Percentiles rank a stretch among this genome's conserved stretches.
Conservation (phyloP, 495 filamentous ascomycete genomes). For the Penicillium roqueforti region DNA sequence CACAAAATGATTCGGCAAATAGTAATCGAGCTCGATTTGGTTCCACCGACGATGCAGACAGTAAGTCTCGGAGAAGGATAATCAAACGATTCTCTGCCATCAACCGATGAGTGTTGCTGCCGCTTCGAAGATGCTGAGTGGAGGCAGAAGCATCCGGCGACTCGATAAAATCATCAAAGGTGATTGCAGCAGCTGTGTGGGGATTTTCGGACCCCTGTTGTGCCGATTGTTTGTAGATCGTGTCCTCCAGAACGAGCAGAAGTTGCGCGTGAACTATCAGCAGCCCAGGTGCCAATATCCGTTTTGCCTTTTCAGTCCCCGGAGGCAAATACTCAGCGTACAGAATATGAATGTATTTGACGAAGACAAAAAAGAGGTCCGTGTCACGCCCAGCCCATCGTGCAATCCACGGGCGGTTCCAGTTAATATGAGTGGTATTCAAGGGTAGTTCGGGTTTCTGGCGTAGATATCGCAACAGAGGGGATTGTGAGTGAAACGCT, state of each 20-base stretch:
- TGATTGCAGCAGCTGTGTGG: constrained; percentile 56
- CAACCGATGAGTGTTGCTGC: constrained; percentile 62
- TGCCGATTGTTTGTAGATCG: constrained; percentile 65
- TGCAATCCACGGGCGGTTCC: constrained; percentile 81
- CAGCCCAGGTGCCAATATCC: constrained; percentile 68
- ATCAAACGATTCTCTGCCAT: constrained; percentile 94
- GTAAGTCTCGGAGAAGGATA: constrained; percentile 78
- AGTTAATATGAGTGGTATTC: constrained; percentile 66
- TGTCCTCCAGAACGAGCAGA: constrained; percentile 74
- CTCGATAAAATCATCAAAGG: constrained; percentile 71
- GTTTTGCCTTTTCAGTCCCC: constrained; percentile 59
- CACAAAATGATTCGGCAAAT: constrained; percentile 76
- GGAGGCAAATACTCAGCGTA: constrained; percentile 73
- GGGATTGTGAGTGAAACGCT: constrained; percentile 63
- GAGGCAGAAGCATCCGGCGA: constrained; percentile 66
- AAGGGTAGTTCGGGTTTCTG: constrained; percentile 64
- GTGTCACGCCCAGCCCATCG: constrained; percentile 89
- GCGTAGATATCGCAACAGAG: constrained; percentile 61
- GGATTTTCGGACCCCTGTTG: constrained; percentile 50
- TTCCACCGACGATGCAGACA: constrained; percentile 62
- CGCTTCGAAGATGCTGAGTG: constrained; percentile 59
- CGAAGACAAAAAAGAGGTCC: constrained; percentile 90
- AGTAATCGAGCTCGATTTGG: constrained; percentile 56
- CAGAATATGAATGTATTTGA: constrained; percentile 84
- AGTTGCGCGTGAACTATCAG: constrained; percentile 83